These are phyloP conservation scores for Cinchona pubescens DNA, from an alignment of 257 asterid species.

Conservation along the genomic window DNA sequence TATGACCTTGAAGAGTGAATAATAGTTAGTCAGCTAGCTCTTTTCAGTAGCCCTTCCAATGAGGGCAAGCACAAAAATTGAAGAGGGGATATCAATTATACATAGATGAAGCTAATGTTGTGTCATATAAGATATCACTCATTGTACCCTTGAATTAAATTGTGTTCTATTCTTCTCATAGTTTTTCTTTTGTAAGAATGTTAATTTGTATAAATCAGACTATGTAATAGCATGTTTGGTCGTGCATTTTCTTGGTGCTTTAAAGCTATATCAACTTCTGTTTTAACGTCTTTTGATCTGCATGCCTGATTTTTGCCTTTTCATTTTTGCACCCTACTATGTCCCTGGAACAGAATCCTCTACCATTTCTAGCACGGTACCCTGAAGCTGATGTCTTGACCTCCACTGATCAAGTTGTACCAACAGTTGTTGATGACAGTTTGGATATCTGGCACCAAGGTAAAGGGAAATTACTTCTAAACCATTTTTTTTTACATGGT, in stretches of 20 bases:
- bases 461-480: conserved; percentile 34
- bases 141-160: not conserved
- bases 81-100: not conserved
- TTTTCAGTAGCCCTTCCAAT: not conserved
- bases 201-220: not conserved
- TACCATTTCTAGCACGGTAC: conserved; percentile 89
- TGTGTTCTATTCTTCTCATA: not conserved
- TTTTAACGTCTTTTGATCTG: not conserved
- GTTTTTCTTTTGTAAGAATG: not conserved
- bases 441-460: conserved; percentile 93
- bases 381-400: conserved; percentile 98
- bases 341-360: conserved; percentile 74
- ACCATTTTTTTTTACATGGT: not conserved
- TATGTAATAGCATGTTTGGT: not conserved
- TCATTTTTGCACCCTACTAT: conserved; percentile 22
- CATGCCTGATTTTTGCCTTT: conserved; percentile 11
- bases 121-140: not conserved
- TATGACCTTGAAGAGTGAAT: not conserved
- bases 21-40: not conserved
- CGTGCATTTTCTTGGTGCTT: not conserved
- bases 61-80: not conserved
- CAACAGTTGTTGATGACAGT: conserved; percentile 86
- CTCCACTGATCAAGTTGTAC: conserved; percentile 88
- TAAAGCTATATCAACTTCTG: not conserved
- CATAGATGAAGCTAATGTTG: not conserved